Base-by-base conservation (phyloP, 257 asterid species). In the Gentiana dahurica region DNA sequence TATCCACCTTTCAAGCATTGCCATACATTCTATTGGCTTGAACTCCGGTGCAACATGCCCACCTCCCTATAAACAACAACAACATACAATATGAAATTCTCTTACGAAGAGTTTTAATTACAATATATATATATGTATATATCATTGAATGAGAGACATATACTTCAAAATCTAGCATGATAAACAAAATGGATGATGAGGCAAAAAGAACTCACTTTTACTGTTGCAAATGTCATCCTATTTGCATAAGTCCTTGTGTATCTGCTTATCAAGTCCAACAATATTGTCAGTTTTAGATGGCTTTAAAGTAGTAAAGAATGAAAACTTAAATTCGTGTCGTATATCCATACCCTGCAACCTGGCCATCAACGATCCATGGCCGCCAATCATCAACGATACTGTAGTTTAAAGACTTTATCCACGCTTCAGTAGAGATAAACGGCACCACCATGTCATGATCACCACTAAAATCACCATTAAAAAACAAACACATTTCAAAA, bases 181-280 rank as follows among this genome's bases (percentile, higher is more conserved):
- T 24, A 24, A 24, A 24, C 24, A 24, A 24, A 24, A 24, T 39
- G 44, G 44, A 4, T 1, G 8, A 39, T 3, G 44, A 7, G 44
- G 44, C 44, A 39, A 39, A 39, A 4, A 39, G 44, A 39, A 39
- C 56, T 65, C 65, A 56, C 79, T 75, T 69, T 69, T 13, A 69
- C 66, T 33, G 75, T 69, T 38, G 75, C 73, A 58, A 57, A 69
- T 54, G 79, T 65, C 70, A 69, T 73, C 47, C 24, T 9, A 53
- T 73, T 73, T 9, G 73, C 64, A 37, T 62, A 73, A 36, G 70
- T 62, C 60, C 72, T 73, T 2, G 75, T 73, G 47, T 73, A 73
- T 33, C 75, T 73, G 62, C 57, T 57, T 47, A 49, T 41, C 1
- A 24, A 51, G 46, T 34, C 24, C 44, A 7, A 39, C 44, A 39